Evolutionary conservation across 108 stramenopile species (phyloP), one percentile per base, ranked within the genome.

Genomic region (Seminavis robusta): DNA sequence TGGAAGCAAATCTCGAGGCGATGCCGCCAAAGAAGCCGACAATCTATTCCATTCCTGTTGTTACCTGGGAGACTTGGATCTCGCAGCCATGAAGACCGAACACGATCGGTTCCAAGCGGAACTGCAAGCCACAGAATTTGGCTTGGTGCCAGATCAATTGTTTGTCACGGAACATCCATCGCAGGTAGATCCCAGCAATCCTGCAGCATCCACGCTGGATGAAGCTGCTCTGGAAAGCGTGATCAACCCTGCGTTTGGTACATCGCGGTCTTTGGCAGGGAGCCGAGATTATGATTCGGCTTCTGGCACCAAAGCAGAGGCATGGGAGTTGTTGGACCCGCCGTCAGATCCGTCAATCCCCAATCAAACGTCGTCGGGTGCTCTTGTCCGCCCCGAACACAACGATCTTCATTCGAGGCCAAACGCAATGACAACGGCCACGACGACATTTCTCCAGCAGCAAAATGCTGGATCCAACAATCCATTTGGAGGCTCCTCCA

Each of bases 21-120:
- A 77, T 38, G 87, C 74, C 7, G 97, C 98, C 5, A 72, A 74
- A 42, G 67, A 79, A 32, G 88, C 85, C 0, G 59, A 72, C 46
- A 97, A 97, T 53, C 55, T 98, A 19, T 98, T 95, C 71, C 96
- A 97, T 71, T 77, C 80, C 19, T 76, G 75, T 24, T 86, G 95
- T 1, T 98, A 98, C 52, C 80, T 96, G 25, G 78, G 80, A 13
- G 77, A 87, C 17, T 32, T 55, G 10, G 88, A 86, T 52, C 52
- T 89, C 33, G 74, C 87, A 29, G 71, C 69, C 10, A 47, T 88
- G 46, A 39, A 66, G 16, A 80, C 85, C 17, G 64, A 69, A n/a
- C 84, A 79, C 49, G 90, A 92, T 47, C 77, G 89, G 15, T 59
- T 57, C 4, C 92, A 85, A 36, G 94, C 94, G 10, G 94, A 89